Conservation (phyloP, 352 stramenopile species). For the Phytophthora pluvialis region DNA sequence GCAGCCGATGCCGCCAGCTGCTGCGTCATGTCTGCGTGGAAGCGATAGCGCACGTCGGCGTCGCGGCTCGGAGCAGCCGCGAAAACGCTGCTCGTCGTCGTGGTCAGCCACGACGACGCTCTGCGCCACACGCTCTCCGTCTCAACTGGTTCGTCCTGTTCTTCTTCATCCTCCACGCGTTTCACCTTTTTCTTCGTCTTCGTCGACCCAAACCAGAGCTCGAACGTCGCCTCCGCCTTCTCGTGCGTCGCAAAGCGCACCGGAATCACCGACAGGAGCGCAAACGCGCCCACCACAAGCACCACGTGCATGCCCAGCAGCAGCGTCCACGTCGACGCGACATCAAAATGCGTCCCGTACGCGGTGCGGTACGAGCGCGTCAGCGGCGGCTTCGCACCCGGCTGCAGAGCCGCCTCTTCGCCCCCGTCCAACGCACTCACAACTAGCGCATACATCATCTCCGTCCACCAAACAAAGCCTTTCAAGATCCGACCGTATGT, state of each 20-base stretch:
- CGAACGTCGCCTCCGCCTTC: slow-evolving; percentile 37
- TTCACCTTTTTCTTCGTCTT: slow-evolving; percentile 5
- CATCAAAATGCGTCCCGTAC: slow-evolving; percentile 65
- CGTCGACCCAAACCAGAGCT: slow-evolving; percentile 37
- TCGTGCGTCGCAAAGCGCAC: slow-evolving; percentile 32
- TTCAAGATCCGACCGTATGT: slow-evolving; percentile 10
- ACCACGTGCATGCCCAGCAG: slow-evolving; percentile 42
- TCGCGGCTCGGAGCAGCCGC: not conserved
- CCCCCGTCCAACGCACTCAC: not conserved
- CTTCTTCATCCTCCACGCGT: not conserved
- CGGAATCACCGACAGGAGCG: slow-evolving; percentile 54
- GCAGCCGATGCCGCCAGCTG: slow-evolving; percentile 18
- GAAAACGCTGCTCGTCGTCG: not conserved
- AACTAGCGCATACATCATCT: not conserved
- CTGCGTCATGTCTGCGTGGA: slow-evolving; percentile 39
- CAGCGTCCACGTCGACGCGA: slow-evolving; percentile 52
- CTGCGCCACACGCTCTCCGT: slow-evolving; percentile 12
- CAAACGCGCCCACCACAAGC: slow-evolving; percentile 36
- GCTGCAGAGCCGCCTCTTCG: not conserved
- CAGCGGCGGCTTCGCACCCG: slow-evolving; percentile 10
- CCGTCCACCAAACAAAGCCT: not conserved
- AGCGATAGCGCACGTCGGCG: slow-evolving; percentile 33
- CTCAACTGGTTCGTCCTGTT: slow-evolving; percentile 6
- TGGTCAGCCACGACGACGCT: slow-evolving; percentile 9
- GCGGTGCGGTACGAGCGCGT: slow-evolving; percentile 61